A percentile compares a stretch with the other conserved stretches of the same genome.
phyloP scores from a whole-genome alignment of 1,284 basidiomycete species.

The Rhodotorula sp. region DNA sequence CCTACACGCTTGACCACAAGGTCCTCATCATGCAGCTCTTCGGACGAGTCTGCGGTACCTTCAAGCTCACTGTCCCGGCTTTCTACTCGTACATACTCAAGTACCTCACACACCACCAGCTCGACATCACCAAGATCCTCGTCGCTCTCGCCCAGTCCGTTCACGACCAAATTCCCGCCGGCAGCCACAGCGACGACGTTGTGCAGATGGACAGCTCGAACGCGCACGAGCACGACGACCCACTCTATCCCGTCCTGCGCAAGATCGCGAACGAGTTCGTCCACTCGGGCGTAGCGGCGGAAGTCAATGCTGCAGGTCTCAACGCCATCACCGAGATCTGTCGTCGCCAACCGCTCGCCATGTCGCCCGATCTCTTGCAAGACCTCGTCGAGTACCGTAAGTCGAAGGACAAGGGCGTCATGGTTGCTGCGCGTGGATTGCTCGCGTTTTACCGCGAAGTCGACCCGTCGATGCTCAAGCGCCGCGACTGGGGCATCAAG shows the following conservation, averaged over 20 bases:
- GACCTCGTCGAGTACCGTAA: conserved; percentile 94
- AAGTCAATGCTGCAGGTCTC: conserved; percentile 93
- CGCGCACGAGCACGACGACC: conserved; percentile 55
- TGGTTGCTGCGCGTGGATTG: conserved; percentile 79
- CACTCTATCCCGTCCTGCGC: conserved; percentile 78
- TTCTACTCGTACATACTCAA: conserved; percentile 95
- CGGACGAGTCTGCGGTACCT: conserved; percentile 87
- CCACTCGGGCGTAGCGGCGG: conserved; percentile 88
- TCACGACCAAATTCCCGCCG: conserved; percentile 89
- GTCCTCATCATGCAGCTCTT: conserved; percentile 96
- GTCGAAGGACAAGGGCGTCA: conserved; percentile 91
- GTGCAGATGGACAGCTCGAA: not conserved
- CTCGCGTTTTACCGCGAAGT: conserved; percentile 93
- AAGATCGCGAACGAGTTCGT: conserved; percentile 96
- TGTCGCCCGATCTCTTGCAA: conserved; percentile 87
- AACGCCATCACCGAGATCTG: conserved; percentile 94
- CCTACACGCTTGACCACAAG: conserved; percentile 93
- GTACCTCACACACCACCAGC: conserved; percentile 89
- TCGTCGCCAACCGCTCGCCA: conserved; percentile 89
- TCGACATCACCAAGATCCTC: conserved; percentile 89
- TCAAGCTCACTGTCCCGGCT: conserved; percentile 90
- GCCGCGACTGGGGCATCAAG: conserved; percentile 66
- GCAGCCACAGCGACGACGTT: not conserved
- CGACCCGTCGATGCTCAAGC: conserved; percentile 88
- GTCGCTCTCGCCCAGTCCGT: conserved; percentile 93